A percentile compares a stretch with the other conserved stretches of the same genome.
phyloP scores from a whole-genome alignment of 768 basidiomycete genomes.

The Trametes punicea region DNA sequence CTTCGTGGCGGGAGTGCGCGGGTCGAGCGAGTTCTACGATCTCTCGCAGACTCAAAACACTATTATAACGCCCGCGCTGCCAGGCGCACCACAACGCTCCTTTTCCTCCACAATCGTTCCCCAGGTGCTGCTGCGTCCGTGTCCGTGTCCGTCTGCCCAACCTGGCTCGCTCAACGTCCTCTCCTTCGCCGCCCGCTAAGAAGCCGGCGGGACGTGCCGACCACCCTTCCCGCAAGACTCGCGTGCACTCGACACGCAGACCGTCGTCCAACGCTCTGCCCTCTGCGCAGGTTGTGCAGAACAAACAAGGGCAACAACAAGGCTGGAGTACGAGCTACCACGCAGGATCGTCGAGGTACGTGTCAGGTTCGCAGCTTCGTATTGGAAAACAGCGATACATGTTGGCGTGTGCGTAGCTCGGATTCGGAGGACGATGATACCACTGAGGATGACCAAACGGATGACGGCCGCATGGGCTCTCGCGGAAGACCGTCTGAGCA shows the following conservation, averaged over 20 bases:
- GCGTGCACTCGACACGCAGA: slow-evolving; percentile 34
- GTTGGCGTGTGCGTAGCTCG: slow-evolving; percentile 14
- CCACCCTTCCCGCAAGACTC: slow-evolving; percentile 36
- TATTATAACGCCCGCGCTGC: background rate
- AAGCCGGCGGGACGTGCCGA: slow-evolving; percentile 52
- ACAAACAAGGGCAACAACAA: slow-evolving; percentile 27
- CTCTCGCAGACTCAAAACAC: background rate
- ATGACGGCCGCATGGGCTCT: slow-evolving; percentile 12
- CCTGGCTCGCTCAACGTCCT: slow-evolving; percentile 78
- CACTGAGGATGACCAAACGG: slow-evolving; percentile 27
- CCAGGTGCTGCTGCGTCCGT: background rate
- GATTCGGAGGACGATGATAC: slow-evolving; percentile 21
- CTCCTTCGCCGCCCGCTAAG: slow-evolving; percentile 68
- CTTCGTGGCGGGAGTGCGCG: background rate
- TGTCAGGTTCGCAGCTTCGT: background rate
- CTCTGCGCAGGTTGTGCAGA: slow-evolving; percentile 29
- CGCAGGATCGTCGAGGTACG: slow-evolving; percentile 77
- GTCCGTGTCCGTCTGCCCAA: slow-evolving; percentile 35
- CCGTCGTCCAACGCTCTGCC: slow-evolving; percentile 28
- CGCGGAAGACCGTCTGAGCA: slow-evolving; percentile 25
- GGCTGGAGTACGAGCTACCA: slow-evolving; percentile 89
- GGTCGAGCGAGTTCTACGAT: background rate
- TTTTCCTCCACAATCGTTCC: slow-evolving; percentile 6
- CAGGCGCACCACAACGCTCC: background rate
- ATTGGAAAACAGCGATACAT: background rate